phyloP scores from a whole-genome alignment of 495 filamentous ascomycete genomes.

The Penicillium cosmopolitanum region DNA sequence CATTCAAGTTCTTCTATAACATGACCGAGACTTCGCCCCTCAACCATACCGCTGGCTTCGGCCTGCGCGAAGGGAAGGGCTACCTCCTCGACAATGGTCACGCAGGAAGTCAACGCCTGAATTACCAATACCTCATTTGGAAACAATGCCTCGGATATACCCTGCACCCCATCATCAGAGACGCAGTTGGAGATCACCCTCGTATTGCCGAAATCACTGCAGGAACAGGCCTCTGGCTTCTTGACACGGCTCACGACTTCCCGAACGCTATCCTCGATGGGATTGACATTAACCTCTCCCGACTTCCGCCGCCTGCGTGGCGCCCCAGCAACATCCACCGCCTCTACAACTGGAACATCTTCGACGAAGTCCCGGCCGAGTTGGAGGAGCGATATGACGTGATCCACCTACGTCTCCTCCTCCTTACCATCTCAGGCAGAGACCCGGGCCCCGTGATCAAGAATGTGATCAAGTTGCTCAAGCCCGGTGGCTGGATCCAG shows the following conservation, averaged over 20 bases:
- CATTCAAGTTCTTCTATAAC: not conserved
- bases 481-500: conserved; percentile 44
- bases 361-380: conserved; percentile 22
- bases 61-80: conserved; percentile 15
- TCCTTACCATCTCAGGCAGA: conserved; percentile 29
- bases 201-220: conserved; percentile 27
- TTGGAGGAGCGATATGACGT: conserved; percentile 36
- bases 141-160: conserved; percentile 16
- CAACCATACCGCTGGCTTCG: conserved; percentile 13
- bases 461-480: conserved; percentile 32
- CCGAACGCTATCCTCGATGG: conserved; percentile 23
- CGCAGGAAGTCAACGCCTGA: conserved; percentile 11
- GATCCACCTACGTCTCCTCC: conserved; percentile 38
- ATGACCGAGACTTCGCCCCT: conserved; percentile 11
- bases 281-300: conserved; percentile 32
- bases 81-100: conserved; percentile 17
- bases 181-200: conserved; percentile 10
- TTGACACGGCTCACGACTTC: conserved; percentile 25
- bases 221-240: conserved; percentile 34
- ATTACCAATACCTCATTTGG: conserved; percentile 19
- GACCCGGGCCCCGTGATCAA: conserved; percentile 22
- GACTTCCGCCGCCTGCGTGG: conserved; percentile 25
- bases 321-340: conserved; percentile 29
- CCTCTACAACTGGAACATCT: conserved; percentile 33
- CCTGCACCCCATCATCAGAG: conserved; percentile 18